These are phyloP conservation scores for Leccinum imitatum DNA, from an alignment of 768 basidiomycete genomes.

Conservation along the genomic window DNA sequence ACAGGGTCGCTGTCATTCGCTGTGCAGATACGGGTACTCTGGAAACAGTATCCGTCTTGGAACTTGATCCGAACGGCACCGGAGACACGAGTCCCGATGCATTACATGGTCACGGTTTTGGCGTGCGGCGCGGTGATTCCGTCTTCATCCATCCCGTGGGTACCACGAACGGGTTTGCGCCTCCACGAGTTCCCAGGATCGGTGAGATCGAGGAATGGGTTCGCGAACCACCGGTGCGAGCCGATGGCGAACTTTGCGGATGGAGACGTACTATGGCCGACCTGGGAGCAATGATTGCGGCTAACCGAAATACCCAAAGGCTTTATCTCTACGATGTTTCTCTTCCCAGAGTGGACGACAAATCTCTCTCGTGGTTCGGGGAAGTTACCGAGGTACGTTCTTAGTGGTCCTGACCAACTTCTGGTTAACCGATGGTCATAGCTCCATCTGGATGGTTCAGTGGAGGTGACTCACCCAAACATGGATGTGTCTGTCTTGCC, in stretches of 20 bases:
- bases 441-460: slow-evolving; percentile 73
- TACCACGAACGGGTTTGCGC: slow-evolving; percentile 67
- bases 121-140: slow-evolving; percentile 79
- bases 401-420: slow-evolving; percentile 1
- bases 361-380: slow-evolving; percentile 73
- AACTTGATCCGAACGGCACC: slow-evolving; percentile 84
- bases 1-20: slow-evolving; percentile 68
- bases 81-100: slow-evolving; percentile 47
- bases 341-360: slow-evolving; percentile 40
- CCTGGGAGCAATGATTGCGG: slow-evolving; percentile 59
- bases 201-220: slow-evolving; percentile 86
- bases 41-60: slow-evolving; percentile 78
- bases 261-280: slow-evolving; percentile 74
- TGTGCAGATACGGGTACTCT: slow-evolving; percentile 51
- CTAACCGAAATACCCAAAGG: slow-evolving; percentile 40
- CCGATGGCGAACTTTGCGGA: slow-evolving; percentile 54
- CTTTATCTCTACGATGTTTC: slow-evolving; percentile 43
- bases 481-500: slow-evolving; percentile 49
- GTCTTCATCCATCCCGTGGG: slow-evolving; percentile 76
- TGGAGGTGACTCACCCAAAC: slow-evolving; percentile 72
- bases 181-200: slow-evolving; percentile 76
- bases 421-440: slow-evolving; percentile 30
- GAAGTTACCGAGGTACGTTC: slow-evolving; percentile 74
- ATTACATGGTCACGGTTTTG: slow-evolving; percentile 59
- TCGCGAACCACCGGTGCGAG: slow-evolving; percentile 51